Evolutionary conservation across 1,284 basidiomycete species (phyloP), one percentile per base, ranked within the genome.

Genomic region (Sporisorium scitamineum): DNA sequence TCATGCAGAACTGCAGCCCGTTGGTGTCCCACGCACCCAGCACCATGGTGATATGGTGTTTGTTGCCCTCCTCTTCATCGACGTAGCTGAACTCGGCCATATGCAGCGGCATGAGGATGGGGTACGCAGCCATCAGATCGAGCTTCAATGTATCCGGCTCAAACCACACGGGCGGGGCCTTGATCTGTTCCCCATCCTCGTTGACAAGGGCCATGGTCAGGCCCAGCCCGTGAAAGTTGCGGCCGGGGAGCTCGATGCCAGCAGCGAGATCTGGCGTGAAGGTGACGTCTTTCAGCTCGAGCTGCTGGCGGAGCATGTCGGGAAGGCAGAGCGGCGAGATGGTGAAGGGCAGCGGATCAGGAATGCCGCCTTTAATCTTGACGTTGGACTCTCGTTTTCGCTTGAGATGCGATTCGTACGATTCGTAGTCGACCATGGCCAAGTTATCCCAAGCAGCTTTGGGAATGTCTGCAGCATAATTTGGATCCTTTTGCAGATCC

Each of bases 61-160:
- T 34, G 5, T 56, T 66, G 14, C 54, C 66, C 9, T 54, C 31
- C 27, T 58, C 55, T 27, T 31, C 18, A 11, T 69, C 60, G 18
- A 31, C 41, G 29, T 70, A 76, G 61, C 65, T 66, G 53, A 58
- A 69, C 16, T 72, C 56, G 10, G 70, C 70, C 61, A 76, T 44
- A 41, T 76, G 70, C 4, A 76, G 48, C 26, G 74, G 74, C 66
- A 76, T 72, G 27, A 76, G 55, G 41, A 76, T 58, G 18, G 74
- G 74, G 20, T 76, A 76, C 9, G 65, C 65, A 22, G 74, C 74
- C 41, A 76, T 29, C 61, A 76, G 54, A 20, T 72, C 66, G 20
- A 73, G 42, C 50, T 76, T 72, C 47, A 76, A 55, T 45, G 70
- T 66, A 2, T 70, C 60, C 5, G 66, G 52, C 54, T 76, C 70